A percentile compares a stretch with the other conserved stretches of the same genome.
phyloP scores from a whole-genome alignment of 306 rosid species.

The Cucurbita argyrosperma region DNA sequence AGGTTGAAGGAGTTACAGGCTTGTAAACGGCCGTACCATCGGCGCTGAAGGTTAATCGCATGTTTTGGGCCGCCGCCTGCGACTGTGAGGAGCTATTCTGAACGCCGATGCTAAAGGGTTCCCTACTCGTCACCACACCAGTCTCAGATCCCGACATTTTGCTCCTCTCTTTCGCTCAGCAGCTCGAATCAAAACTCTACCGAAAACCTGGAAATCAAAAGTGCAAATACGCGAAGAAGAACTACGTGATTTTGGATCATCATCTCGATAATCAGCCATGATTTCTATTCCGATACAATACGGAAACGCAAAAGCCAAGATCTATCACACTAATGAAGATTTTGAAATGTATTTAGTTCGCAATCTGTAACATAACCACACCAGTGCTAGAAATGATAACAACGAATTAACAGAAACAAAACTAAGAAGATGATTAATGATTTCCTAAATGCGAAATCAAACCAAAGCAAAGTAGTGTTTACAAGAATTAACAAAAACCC shows the following conservation, averaged over 20 bases:
- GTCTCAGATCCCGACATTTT: slow-evolving; percentile 59
- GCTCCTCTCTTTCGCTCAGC: neutral
- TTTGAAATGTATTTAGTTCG: neutral
- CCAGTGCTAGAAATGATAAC: neutral
- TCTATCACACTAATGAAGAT: neutral
- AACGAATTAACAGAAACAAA: neutral
- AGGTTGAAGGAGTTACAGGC: slow-evolving; percentile 11
- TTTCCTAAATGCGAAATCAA: neutral
- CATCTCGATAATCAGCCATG: neutral
- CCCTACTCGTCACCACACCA: slow-evolving; percentile 38
- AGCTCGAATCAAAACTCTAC: slow-evolving; percentile 3
- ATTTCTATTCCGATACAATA: neutral
- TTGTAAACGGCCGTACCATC: slow-evolving; percentile 28
- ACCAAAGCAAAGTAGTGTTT: neutral
- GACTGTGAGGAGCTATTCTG: slow-evolving; percentile 18
- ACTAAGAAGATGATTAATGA: neutral
- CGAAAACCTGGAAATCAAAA: neutral
- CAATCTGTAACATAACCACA: neutral
- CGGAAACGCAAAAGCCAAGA: neutral
- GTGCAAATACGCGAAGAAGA: neutral
- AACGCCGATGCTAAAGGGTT: slow-evolving; percentile 25
- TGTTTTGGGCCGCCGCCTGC: slow-evolving; percentile 18
- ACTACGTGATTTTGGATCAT: neutral
- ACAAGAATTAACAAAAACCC: neutral
- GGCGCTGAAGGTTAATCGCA: slow-evolving; percentile 27